These are phyloP conservation scores for Lasiosphaeria miniovina DNA, from an alignment of 495 filamentous ascomycete genomes.

Conservation along the genomic window DNA sequence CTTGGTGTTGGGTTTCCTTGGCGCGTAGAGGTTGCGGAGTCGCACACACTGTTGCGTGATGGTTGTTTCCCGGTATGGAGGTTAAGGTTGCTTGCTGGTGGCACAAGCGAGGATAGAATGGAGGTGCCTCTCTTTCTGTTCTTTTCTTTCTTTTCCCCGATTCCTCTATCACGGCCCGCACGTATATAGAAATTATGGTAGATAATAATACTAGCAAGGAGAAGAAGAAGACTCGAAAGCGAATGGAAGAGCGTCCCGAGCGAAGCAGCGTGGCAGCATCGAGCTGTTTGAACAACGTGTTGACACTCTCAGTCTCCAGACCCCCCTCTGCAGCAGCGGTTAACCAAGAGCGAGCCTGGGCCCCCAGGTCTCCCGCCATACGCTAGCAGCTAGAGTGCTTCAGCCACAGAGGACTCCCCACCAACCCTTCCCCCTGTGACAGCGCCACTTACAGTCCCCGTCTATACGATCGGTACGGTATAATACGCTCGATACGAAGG, in stretches of 20 bases:
- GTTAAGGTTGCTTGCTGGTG: not conserved
- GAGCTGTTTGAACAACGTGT: slow-evolving; percentile 19
- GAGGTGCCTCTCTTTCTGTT: not conserved
- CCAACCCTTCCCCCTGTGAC: too few relatives aligned
- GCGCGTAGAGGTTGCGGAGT: too few relatives aligned
- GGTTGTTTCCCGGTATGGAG: too few relatives aligned
- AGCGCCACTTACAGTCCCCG: too few relatives aligned
- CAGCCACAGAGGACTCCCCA: too few relatives aligned
- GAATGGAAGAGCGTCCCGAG: slow-evolving; percentile 1
- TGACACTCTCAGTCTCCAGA: not conserved
- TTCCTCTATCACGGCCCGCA: slow-evolving; percentile 19
- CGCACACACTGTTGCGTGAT: too few relatives aligned
- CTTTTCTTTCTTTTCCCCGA: not conserved
- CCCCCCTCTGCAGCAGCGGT: not conserved
- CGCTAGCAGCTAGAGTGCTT: too few relatives aligned
- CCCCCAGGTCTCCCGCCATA: too few relatives aligned
- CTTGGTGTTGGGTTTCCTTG: too few relatives aligned
- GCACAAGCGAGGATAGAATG: not conserved
- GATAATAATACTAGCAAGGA: not conserved
- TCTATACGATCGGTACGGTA: too few relatives aligned
- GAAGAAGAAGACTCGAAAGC: slow-evolving; percentile 4
- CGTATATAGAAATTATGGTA: slow-evolving; percentile 4
- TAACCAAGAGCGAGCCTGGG: too few relatives aligned
- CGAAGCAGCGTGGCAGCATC: slow-evolving; percentile 18
- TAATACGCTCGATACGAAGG: too few relatives aligned